Base-by-base conservation (phyloP, 192 early-diverging fungal genomes). In the Entomortierella parvispora region DNA sequence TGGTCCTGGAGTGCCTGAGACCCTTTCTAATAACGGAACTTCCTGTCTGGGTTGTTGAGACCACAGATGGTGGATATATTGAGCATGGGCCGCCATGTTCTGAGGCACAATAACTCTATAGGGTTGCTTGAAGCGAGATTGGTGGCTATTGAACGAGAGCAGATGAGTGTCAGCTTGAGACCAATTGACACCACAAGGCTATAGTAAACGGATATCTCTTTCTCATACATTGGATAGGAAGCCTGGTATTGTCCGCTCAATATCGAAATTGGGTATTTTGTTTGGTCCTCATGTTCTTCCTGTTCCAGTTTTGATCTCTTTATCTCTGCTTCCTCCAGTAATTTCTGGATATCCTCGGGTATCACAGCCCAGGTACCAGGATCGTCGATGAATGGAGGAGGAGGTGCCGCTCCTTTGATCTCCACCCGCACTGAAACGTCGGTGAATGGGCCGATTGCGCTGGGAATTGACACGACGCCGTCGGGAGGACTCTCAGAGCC, bases 241-340 rank as follows among this genome's bases (percentile, higher is more conserved):
- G 62, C 68, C 59, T 88, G 87, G 55, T 80, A 83, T 47, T 88
- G 87, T 10, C 81, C 79, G 42, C 80, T 71, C 63, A 83, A 56
- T 20, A 88, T 58, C 40, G 87, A 78, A 11, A 88, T 68, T 2
- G 87, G 87, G 66, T 85, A 88, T n/a, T 37, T 69, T 1, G 78
- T 79, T 25, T 48, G 15, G 29, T 83, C 76, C 20, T 68, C 69
- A 10, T 49, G 37, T 12, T 63, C 57, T 5, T 47, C 29, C 11
- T 47, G 42, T n/a, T 66, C 56, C 3, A 71, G 66, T 1, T 26
- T 48, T 7, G 46, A 34, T 1, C 48, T 31, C 46, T 45, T 44
- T 23, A 34, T 23, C 22, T 60, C 68, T 9, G 68, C 62, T 2
- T 69, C 70, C 50, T 60, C 59, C 45, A 83, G 37, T 28, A 45